A percentile compares a stretch with the other conserved stretches of the same genome.
These are phyloP conservation scores for rapeseed (Brassica napus) DNA, from an alignment of 345 rosid genomes.

Conservation along the genomic window Da-Ae NC_063447.1:15479501-15480000, in stretches of 20 bases:
- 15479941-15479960: conserved; percentile 4
- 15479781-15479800: not conserved
- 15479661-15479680: not conserved
- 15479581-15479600: no score
- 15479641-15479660: no score
- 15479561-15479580: no score
- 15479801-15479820: not conserved
- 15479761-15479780: not conserved
- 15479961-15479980: not conserved
- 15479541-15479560: no score
- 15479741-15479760: not conserved
- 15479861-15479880: conserved; percentile 90
- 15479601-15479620: no score
- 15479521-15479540: no score
- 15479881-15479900: conserved; percentile 47
- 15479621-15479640: not conserved
- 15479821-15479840: conserved; percentile 52
- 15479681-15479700: not conserved
- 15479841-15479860: conserved; percentile 81
- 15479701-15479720: no score
- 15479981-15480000: conserved; percentile 3
- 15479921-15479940: not conserved
- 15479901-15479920: no score
- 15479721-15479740: not conserved
- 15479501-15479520: no score